Evolutionary conservation across 2,329 filamentous ascomycete genomes (phyloP).

Genomic region (Zymoseptoria ardabiliae): DNA sequence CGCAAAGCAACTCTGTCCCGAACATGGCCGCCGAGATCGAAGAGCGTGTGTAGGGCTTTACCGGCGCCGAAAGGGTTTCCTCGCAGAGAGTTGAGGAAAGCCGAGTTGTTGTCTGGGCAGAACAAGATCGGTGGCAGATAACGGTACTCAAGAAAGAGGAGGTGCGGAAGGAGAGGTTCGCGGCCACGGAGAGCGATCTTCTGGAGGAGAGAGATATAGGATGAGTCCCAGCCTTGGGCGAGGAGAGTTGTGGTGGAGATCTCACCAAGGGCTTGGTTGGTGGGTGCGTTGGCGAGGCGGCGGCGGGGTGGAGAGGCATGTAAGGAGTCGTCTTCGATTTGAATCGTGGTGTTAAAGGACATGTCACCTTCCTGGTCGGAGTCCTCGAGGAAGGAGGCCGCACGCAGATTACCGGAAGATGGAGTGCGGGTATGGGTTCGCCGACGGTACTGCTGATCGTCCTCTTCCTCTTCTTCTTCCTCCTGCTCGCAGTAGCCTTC

Average conservation of each 20-base stretch:
- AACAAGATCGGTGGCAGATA: constrained; percentile 49
- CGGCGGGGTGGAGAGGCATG: constrained; percentile 9
- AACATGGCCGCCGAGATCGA: constrained; percentile 45
- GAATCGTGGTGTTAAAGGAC: constrained; percentile 31
- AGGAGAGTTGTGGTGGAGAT: constrained; percentile 21
- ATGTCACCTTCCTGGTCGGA: constrained; percentile 9
- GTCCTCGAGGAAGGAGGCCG: constrained; percentile 3
- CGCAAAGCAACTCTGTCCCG: constrained; percentile 41
- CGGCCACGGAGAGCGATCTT: constrained; percentile 49
- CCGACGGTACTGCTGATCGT: neutral
- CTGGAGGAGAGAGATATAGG: constrained; percentile 47
- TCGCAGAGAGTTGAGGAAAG: constrained; percentile 40
- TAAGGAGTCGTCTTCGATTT: constrained; percentile 20
- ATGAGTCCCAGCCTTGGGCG: constrained; percentile 40
- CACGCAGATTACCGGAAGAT: constrained; percentile 1
- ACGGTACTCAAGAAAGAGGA: constrained; percentile 48
- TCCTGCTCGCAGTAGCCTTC: neutral
- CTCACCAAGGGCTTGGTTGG: constrained; percentile 17
- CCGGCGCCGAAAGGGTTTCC: constrained; percentile 44
- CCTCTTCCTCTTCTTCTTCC: constrained; percentile 2
- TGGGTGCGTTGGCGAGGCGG: constrained; percentile 17
- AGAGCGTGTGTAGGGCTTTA: constrained; percentile 43
- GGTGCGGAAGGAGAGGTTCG: constrained; percentile 47
- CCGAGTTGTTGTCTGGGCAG: constrained; percentile 33
- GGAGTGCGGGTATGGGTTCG: constrained; percentile 5